Evolutionary conservation across 192 early-diverging fungal species (phyloP).

Genomic region (Entomortierella beljakovae): DNA sequence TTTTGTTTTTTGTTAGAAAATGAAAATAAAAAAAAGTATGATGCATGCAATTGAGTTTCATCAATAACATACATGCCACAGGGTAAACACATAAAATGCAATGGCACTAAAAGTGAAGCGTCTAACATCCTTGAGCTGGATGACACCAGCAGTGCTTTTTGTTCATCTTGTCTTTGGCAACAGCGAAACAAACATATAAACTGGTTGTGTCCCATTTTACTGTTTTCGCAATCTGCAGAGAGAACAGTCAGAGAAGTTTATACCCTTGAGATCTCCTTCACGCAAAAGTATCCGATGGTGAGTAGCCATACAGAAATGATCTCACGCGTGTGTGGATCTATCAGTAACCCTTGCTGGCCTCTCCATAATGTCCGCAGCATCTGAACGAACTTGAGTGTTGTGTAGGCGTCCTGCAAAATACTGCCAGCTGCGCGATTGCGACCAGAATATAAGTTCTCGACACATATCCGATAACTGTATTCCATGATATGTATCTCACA

Average conservation of each 20-base stretch:
- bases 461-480: too few species aligned
- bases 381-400: neutral
- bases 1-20: too few species aligned
- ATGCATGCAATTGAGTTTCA: neutral
- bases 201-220: slow-evolving; percentile 8
- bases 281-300: slow-evolving; percentile 20
- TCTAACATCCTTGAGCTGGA: slow-evolving; percentile 19
- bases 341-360: neutral
- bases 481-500: too few species aligned
- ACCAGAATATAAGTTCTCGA: too few species aligned
- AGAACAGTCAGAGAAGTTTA: slow-evolving; percentile 18
- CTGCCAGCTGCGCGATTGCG: slow-evolving; percentile 18
- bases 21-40: too few species aligned
- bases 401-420: slow-evolving; percentile 12
- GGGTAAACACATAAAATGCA: slow-evolving; percentile 25
- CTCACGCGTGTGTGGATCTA: slow-evolving; percentile 1
- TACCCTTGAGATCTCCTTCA: slow-evolving; percentile 16
- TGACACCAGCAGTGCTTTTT: neutral
- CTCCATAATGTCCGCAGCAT: slow-evolving; percentile 8
- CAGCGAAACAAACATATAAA: slow-evolving; percentile 1
- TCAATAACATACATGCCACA: slow-evolving; percentile 26
- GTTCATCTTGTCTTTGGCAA: slow-evolving; percentile 11
- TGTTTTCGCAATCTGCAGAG: slow-evolving; percentile 1
- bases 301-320: slow-evolving; percentile 8
- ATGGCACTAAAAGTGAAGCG: slow-evolving; percentile 20